A percentile compares a stretch with the other conserved stretches of the same genome.
Evolutionary conservation across 2,329 filamentous ascomycete species (phyloP).

Genomic region (Ophiostoma sp.): DNA sequence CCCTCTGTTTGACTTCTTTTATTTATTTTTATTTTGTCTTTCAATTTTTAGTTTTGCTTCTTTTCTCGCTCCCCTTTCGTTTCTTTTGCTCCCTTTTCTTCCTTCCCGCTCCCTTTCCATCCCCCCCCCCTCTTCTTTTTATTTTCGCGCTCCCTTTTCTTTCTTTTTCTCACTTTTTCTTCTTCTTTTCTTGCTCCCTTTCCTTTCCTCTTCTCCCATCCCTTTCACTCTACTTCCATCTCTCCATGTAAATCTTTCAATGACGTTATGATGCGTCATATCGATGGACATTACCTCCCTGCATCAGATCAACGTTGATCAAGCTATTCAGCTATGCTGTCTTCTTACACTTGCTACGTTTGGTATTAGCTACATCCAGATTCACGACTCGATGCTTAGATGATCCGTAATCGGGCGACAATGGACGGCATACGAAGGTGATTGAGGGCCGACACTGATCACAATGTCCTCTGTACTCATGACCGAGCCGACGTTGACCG

Average conservation of each 20-base stretch:
- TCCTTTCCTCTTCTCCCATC: not conserved
- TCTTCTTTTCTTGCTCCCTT: not conserved
- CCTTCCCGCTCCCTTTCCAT: not conserved
- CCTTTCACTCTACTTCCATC: too few relatives aligned
- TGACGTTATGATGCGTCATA: not conserved
- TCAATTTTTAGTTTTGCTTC: not conserved
- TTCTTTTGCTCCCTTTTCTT: not conserved
- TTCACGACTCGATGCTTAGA: not conserved
- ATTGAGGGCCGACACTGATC: too few relatives aligned
- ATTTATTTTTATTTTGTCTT: not conserved
- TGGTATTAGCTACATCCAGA: not conserved
- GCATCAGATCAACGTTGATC: not conserved
- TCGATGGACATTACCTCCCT: not conserved
- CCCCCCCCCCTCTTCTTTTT: not conserved
- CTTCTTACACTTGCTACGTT: not conserved
- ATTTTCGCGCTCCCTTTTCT: not conserved
- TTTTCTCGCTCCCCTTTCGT: not conserved
- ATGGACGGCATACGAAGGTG: not conserved
- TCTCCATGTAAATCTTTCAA: not conserved
- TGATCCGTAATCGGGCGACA: not conserved
- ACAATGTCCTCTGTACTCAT: too few relatives aligned
- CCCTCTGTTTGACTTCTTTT: not conserved
- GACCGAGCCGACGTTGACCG: not conserved
- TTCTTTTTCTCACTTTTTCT: not conserved
- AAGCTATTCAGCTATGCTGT: not conserved